phyloP scores from a whole-genome alignment of 106 monocot species.

The Cymbidium sinense region DNA sequence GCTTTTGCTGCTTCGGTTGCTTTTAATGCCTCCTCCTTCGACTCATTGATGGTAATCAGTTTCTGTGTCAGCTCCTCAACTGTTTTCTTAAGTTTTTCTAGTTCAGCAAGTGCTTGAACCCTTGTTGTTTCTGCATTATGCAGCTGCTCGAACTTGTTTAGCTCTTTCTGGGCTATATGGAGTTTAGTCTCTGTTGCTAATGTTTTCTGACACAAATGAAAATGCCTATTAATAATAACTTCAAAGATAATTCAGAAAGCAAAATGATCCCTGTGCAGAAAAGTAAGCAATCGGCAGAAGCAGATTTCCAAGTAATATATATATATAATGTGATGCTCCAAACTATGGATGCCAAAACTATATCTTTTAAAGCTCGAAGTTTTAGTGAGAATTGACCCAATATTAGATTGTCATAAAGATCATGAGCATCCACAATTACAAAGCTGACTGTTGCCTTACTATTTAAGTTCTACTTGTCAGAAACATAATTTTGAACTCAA shows the following conservation, averaged over 20 bases:
- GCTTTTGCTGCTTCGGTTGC: conserved; percentile 32
- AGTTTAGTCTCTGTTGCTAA: conserved; percentile 53
- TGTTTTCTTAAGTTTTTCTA: conserved; percentile 39
- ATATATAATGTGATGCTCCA: neutral
- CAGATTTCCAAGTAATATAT: neutral
- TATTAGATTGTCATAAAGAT: neutral
- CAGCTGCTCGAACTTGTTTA: conserved; percentile 52
- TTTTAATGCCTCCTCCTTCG: conserved; percentile 42
- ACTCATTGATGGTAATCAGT: conserved; percentile 37
- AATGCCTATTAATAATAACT: neutral
- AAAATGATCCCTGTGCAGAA: neutral
- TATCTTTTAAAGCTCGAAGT: neutral
- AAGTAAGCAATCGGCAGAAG: neutral
- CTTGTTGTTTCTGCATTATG: conserved; percentile 40
- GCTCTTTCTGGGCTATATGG: conserved; percentile 52
- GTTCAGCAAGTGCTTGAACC: conserved; percentile 36
- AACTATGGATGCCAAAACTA: neutral
- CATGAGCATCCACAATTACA: neutral
- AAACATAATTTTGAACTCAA: neutral
- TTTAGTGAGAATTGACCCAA: neutral
- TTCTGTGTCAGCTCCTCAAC: conserved; percentile 36
- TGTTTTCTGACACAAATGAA: conserved; percentile 19
- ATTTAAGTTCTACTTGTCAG: neutral
- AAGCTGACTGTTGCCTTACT: neutral
- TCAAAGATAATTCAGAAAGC: neutral